Base-by-base conservation (phyloP, 1,284 basidiomycete species). In the Puccinia brachypodii region DNA sequence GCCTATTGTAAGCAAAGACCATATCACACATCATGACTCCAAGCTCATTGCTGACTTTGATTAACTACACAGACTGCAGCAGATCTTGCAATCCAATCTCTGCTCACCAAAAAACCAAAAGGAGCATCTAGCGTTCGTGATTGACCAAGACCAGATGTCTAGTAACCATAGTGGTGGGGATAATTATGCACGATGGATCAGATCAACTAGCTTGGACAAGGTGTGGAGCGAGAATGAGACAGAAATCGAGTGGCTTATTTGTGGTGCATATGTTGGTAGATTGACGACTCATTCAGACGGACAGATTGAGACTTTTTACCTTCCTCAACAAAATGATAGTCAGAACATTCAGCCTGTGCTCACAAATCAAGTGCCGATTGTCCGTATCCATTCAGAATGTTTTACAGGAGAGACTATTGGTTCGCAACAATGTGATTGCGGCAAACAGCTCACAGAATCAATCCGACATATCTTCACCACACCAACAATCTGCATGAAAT, bases 401-500 rank as follows among this genome's bases (percentile, higher is more conserved):
- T 99, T 96, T 87, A 99, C 97, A 0, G 97, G 97, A 58, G 97
- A 99, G 88, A 99, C 96, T 11, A 92, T 98, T 82, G 97, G 97
- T 13, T 96, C 94, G 86, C 96, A 98, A 92, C 92, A 97, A 42
- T 99, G 97, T 87, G 97, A 99, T 87, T 99, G 97, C 85, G 97
- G 97, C 25, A 96, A 99, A 87, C 97, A 99, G 87, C 90, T 99
- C 19, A 95, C 98, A 87, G 96, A 98, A 87, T 95, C 97, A 36
- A 92, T 99, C 84, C 91, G 95, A 11, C 91, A 93, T 83, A 98
- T 99, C 84, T 93, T 92, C 22, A 90, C 42, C 25, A 68, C 40
- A 0, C 80, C 76, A 28, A 99, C 89, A 99, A 99, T 86, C 89
- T 99, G 40, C 97, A 99, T 87, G 97, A 99, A 86, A 89, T 99